Conservation (phyloP, 768 basidiomycete species). For the Mrakia blollopis region DNA sequence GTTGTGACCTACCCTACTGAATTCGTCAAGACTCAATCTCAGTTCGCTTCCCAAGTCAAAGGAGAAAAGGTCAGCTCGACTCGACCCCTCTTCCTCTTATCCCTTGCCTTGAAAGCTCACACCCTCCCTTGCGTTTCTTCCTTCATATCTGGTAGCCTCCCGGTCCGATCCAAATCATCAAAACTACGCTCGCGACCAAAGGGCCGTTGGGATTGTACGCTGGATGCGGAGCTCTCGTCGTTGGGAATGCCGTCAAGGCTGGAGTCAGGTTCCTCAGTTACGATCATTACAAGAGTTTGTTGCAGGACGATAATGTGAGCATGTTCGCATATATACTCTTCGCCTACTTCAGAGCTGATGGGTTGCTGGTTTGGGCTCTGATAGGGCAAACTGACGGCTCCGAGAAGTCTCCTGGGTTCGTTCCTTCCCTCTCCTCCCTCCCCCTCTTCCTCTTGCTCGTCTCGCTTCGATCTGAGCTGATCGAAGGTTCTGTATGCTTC, state of each 20-base stretch:
- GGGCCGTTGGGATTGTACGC: conserved; percentile 87
- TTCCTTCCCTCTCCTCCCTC: neutral
- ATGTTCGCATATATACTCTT: no score
- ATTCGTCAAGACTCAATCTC: conserved; percentile 78
- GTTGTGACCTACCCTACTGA: conserved; percentile 38
- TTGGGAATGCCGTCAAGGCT: conserved; percentile 89
- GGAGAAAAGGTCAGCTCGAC: no score
- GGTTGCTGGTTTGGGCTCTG: no score
- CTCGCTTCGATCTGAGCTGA: neutral
- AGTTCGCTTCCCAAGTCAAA: no score
- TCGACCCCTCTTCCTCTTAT: neutral
- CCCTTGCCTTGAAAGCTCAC: neutral
- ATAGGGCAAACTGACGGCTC: conserved; percentile 85
- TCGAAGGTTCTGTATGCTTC: neutral
- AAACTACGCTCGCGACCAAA: conserved; percentile 64
- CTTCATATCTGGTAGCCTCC: no score
- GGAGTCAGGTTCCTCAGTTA: conserved; percentile 94
- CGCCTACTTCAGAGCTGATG: no score
- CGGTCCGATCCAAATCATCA: conserved; percentile 66
- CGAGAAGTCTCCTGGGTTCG: conserved; percentile 73
- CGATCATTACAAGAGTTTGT: conserved; percentile 76
- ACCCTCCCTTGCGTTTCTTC: neutral
- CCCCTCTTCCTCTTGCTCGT: conserved; percentile 7
- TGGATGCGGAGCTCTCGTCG: conserved; percentile 78
- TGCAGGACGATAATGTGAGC: conserved; percentile 85